phyloP scores from a whole-genome alignment of 2,329 filamentous ascomycete species.

The Diaporthe caulivora region DNA sequence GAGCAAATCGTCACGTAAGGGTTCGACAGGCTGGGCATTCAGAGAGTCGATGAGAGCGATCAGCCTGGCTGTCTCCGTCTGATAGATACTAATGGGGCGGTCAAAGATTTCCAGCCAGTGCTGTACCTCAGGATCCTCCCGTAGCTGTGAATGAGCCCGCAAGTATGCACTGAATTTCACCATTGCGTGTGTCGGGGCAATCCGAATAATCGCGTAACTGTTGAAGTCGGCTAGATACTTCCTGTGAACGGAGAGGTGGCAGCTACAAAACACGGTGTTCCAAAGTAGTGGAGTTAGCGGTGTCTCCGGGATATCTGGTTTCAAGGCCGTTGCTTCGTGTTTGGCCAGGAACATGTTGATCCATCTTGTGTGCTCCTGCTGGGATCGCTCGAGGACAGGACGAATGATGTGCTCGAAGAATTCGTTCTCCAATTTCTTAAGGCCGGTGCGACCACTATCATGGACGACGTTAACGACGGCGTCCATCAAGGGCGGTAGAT shows the following conservation, averaged over 20 bases:
- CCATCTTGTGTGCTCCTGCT: conserved; percentile 28
- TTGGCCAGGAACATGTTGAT: conserved; percentile 30
- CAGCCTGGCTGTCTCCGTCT: not conserved
- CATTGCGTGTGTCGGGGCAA: conserved; percentile 10
- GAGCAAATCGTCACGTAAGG: not conserved
- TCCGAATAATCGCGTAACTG: conserved; percentile 11
- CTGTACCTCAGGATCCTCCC: conserved; percentile 3
- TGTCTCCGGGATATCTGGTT: not conserved
- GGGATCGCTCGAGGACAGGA: conserved; percentile 18
- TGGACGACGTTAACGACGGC: not conserved
- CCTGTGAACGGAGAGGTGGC: not conserved
- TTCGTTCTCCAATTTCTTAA: conserved; percentile 1
- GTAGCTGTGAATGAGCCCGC: not conserved
- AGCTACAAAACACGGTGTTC: not conserved
- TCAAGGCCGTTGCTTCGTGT: conserved; percentile 5
- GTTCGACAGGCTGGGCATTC: not conserved
- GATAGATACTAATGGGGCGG: too few species aligned
- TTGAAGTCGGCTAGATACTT: conserved; percentile 14
- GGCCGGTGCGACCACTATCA: not conserved
- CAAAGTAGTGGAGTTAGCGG: conserved; percentile 6
- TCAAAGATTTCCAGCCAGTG: conserved; percentile 24
- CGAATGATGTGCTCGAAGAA: conserved; percentile 25
- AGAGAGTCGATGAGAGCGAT: not conserved
- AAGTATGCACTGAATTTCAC: conserved; percentile 15
- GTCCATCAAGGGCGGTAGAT: conserved; percentile 27